Evolutionary conservation across 2,329 filamentous ascomycete genomes (phyloP), one percentile per base, ranked within the genome.

Genomic region (Xylaria sp.): DNA sequence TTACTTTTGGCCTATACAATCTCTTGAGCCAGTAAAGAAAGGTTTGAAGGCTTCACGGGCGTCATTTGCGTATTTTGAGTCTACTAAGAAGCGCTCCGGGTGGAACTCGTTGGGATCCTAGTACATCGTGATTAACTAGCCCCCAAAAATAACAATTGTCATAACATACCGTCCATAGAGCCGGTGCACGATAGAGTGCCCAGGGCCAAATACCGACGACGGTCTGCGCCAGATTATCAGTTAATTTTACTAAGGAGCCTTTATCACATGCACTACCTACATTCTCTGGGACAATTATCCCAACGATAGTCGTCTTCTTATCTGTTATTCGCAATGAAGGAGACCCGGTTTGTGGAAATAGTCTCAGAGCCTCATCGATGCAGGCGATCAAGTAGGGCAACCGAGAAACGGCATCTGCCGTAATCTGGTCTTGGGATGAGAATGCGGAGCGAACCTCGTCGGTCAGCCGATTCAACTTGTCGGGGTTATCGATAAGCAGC

Each of bases 371-470:
- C 63, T 80, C 78, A 53, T 80, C 75, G 1, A 80, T 66, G 46
- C 75, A 77, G 20, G 79, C 79, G 7, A 75, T 67, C 13, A 80
- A 68, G 48, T 78, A 80, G 0, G 74, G 72, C 23, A 80, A 70
- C 13, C 60, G 67, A 25, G 56, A 64, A 1, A 69, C 70, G 25
- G 67, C 71, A 7, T 66, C 36, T 36, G 78, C 76, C 30, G 70
- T 72, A 48, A 80, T 78, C 39, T 78, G 76, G 15, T 75, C 74
- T 0, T 80, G 77, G 0, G 67, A 69, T 1, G 80, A 76, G 71
- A 84, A 84, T 0, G 76, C 61, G 5, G 70, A 67, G 2, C 82
- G 78, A 8, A 85, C 75, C 67, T 85, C 83, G 1, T 74, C 66
- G 1, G 73, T 74, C 9, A 86, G 75, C 39, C 76, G 80, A 1